These are phyloP conservation scores for Chloropicon primus DNA, from an alignment of 139 green algal species.

Conservation along the genomic window DNA sequence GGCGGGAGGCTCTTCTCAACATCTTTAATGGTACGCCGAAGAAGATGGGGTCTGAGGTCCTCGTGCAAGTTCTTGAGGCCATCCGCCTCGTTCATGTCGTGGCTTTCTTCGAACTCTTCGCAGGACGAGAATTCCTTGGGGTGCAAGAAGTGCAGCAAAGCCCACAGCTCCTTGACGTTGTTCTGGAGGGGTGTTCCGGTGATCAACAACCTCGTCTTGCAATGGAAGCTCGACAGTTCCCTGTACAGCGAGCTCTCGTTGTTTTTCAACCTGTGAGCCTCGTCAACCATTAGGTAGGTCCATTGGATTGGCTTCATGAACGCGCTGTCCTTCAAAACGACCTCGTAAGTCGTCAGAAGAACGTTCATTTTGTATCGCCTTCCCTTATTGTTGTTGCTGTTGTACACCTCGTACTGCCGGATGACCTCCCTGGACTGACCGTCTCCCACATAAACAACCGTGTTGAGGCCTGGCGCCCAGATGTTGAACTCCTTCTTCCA, in stretches of 20 bases:
- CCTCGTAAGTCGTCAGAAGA: constrained; percentile 79
- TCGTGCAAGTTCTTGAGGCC: constrained; percentile 54
- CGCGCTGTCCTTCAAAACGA: constrained; percentile 70
- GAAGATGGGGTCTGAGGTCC: constrained; percentile 65
- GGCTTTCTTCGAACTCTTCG: constrained; percentile 51
- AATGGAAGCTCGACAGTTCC: constrained; percentile 44
- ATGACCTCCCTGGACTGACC: constrained; percentile 36
- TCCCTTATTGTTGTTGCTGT: not conserved
- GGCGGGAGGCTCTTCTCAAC: constrained; percentile 75
- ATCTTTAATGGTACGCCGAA: constrained; percentile 87
- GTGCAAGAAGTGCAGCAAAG: constrained; percentile 80
- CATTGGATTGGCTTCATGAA: constrained; percentile 47
- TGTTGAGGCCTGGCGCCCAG: constrained; percentile 37
- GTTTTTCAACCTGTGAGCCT: constrained; percentile 75
- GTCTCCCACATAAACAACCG: constrained; percentile 82
- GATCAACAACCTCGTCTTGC: constrained; percentile 79
- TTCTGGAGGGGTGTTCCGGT: constrained; percentile 78
- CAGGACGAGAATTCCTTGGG: constrained; percentile 52
- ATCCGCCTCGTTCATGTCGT: constrained; percentile 38
- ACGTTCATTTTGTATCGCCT: not conserved
- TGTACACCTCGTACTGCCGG: constrained; percentile 45
- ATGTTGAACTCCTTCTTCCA: constrained; percentile 77
- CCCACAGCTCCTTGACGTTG: constrained; percentile 67
- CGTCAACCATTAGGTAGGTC: constrained; percentile 77
- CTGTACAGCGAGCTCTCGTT: constrained; percentile 66